Base-by-base conservation (phyloP, 2,329 filamentous ascomycete species). In the Calonectria pteridis region DNA sequence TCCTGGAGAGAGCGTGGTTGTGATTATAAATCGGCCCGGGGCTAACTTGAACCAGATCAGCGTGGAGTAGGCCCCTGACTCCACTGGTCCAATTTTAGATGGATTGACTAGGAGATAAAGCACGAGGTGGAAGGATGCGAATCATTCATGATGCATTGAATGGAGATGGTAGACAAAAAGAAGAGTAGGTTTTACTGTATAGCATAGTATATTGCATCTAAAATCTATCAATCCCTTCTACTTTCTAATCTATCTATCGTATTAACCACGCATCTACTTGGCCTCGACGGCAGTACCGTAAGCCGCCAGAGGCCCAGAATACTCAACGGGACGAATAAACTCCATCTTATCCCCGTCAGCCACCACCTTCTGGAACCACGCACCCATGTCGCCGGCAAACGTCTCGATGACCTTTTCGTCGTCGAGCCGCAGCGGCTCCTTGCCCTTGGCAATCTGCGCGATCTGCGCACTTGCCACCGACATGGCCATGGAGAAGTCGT, bases 341-440 rank as follows among this genome's bases (percentile, higher is more conserved):
- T 82, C 78, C 73, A 82, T 71, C 73, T 81, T 82, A 5, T 79
- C 72, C 2, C 78, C 79, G 37, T 83, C 82, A 2, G 77, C 75
- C 1, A 78, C 71, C 14, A 79, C 46, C 37, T 78, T 76, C 55
- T 77, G 72, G 33, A 71, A 73, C 75, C 80, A 81, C 3, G 26
- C 50, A 0, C 74, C 77, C 62, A 83, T 73, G 13, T 82, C 82
- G 18, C 53, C 67, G 1, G 58, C 73, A 67, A 81, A 81, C 4
- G 20, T 77, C 58, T 72, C 64, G 4, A 81, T 71, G 0, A 73
- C 76, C 33, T 70, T 69, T 0, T 23, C 29, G 10, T 84, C 77
- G 28, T 78, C 80, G 0, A 63, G 23, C 18, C 84, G 74, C 20
- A 84, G 71, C 0, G 83, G 83, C 73, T 84, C 76, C 64, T 69